Evolutionary conservation across 768 basidiomycete species (phyloP), one percentile per base, ranked within the genome.

Genomic region (Porpolomopsis calyptriformis): DNA sequence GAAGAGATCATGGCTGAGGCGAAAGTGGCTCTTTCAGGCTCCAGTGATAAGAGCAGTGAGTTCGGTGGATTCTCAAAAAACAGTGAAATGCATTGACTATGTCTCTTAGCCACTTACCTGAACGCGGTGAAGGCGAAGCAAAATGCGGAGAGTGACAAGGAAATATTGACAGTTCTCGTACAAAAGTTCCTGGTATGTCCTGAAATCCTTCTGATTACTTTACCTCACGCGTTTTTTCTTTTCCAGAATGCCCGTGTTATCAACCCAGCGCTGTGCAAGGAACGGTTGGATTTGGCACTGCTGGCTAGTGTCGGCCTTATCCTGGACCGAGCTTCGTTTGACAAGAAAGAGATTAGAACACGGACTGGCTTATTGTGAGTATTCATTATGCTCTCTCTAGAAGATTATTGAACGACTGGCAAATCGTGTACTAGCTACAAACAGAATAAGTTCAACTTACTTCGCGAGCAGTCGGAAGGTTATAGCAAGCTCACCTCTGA

Each of bases 381-480:
- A 39, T 26, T 29, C 29, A 24, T 37, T 8, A 19, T 18, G 7
- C 40, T 11, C 14, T 37, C 25, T n/a, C 2, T 31, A 7, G 27
- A 33, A 36, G 24, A 7, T 39, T 29, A 43, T 47, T 43, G 31
- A 48, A 19, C n/a, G n/a, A n/a, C n/a, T n/a, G n/a, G 36, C 50
- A 19, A 20, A 47, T 27, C n/a, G 40, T 20, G 20, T 14, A 44
- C n/a, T 58, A 93, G 89, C 60, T 94, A 92, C 69, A 92, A 91
- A 63, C 94, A 99, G 63, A 91, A 91, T 67, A 99, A 98, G 64
- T 94, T 93, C 71, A 99, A 98, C 59, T 76, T 99, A 31, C 76
- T 97, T 12, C 84, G 96, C 29, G 96, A 99, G 66, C 89, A 96
- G 56, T 92, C 92, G 1, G 94, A 98, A 67, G 96, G 96, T 6